Evolutionary conservation across 2,329 filamentous ascomycete species (phyloP).

Genomic region (Epicoccum nigrum): DNA sequence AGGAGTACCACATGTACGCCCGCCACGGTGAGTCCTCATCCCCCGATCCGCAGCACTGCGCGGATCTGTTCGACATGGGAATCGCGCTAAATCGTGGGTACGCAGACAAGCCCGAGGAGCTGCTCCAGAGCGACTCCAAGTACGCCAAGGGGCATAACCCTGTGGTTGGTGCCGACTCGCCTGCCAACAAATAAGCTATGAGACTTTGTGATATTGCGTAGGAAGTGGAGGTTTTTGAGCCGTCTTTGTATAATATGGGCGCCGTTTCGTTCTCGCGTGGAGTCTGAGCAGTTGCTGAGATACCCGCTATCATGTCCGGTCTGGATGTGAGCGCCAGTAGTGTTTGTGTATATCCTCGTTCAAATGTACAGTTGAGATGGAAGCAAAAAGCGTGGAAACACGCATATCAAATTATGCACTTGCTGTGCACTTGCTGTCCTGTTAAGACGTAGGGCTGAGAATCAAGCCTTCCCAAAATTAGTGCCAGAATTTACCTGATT

Average conservation of each 20-base stretch:
- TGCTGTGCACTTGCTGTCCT: not conserved
- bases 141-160: constrained; percentile 54
- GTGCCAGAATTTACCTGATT: too few relatives aligned
- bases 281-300: constrained; percentile 11
- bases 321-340: constrained; percentile 5
- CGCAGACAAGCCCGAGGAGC: constrained; percentile 61
- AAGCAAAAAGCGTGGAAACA: too few relatives aligned
- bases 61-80: constrained; percentile 29
- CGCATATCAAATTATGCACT: too few relatives aligned
- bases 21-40: constrained; percentile 52
- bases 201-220: not conserved
- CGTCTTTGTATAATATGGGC: constrained; percentile 17
- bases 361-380: not conserved
- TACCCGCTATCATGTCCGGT: constrained; percentile 8
- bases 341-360: constrained; percentile 11
- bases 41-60: constrained; percentile 17
- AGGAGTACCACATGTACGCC: constrained; percentile 58
- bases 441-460: not conserved
- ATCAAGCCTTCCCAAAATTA: too few relatives aligned
- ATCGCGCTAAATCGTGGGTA: constrained; percentile 29
- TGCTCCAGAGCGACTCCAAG: constrained; percentile 58
- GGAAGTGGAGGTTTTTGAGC: constrained; percentile 3
- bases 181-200: constrained; percentile 55
- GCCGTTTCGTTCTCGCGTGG: constrained; percentile 8
- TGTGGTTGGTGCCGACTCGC: constrained; percentile 51